A percentile compares a stretch with the other conserved stretches of the same genome.
Conservation (phyloP, 164 flowering plant species). For the Umbellularia californica region DNA sequence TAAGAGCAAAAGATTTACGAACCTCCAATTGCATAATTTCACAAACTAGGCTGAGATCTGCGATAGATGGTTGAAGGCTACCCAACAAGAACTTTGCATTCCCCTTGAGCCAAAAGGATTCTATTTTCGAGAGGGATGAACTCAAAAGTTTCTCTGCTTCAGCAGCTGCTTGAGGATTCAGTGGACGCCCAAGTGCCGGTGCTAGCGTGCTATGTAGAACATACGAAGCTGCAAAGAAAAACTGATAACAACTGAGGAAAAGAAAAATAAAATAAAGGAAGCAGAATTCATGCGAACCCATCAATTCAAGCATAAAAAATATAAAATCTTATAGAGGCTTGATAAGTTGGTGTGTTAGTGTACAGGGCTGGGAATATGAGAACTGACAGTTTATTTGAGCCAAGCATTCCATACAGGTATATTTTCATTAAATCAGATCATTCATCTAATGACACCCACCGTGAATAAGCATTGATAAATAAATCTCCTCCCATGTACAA, state of each 20-base stretch:
- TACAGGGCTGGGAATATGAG: background rate
- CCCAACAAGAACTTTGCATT: slow-evolving; percentile 63
- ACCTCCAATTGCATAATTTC: slow-evolving; percentile 93
- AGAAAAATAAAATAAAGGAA: background rate
- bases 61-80: slow-evolving; percentile 71
- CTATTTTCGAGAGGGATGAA: slow-evolving; percentile 53
- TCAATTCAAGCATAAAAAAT: background rate
- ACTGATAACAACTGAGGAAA: background rate
- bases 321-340: background rate
- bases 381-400: background rate
- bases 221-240: slow-evolving; percentile 42
- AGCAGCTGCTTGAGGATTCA: slow-evolving; percentile 58
- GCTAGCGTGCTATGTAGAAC: slow-evolving; percentile 40
- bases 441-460: background rate
- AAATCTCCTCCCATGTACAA: background rate
- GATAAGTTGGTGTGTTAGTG: background rate
- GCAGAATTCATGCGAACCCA: background rate
- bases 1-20: background rate
- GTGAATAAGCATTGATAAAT: background rate
- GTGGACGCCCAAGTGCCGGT: slow-evolving; percentile 53
- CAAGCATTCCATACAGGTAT: background rate
- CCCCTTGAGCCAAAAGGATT: slow-evolving; percentile 72
- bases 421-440: background rate
- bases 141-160: slow-evolving; percentile 52
- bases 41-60: slow-evolving; percentile 88